These are phyloP conservation scores for Tetrahymena borealis DNA, from an alignment of 73 alveolate species.

Conservation along the genomic window DNA sequence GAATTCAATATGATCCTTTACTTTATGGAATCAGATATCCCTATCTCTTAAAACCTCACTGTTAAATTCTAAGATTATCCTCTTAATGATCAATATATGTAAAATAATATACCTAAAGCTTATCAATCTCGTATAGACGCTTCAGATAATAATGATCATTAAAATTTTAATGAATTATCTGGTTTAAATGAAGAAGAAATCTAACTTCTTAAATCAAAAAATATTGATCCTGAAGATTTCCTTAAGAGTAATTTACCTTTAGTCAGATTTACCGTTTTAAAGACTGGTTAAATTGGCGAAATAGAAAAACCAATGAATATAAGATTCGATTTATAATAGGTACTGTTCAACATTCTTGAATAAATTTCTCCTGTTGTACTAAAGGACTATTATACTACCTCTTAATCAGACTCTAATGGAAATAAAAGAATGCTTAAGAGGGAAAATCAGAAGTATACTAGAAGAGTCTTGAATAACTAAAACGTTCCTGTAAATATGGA, in stretches of 20 bases:
- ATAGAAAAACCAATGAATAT: not conserved
- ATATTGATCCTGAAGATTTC: not conserved
- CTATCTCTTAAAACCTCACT: not conserved
- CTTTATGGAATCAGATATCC: not conserved
- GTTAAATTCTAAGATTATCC: not conserved
- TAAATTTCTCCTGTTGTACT: not conserved
- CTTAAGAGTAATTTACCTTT: not conserved
- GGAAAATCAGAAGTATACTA: not conserved
- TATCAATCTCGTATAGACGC: not conserved
- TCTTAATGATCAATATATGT: not conserved
- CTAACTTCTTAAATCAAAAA: not conserved
- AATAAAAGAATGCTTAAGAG: not conserved
- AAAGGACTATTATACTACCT: not conserved
- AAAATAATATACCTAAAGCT: not conserved
- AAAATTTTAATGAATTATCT: not conserved
- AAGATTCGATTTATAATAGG: not conserved
- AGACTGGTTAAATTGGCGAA: not conserved
- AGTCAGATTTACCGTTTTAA: not conserved
- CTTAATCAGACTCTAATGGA: not conserved
- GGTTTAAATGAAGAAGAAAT: not conserved
- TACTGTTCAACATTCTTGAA: not conserved
- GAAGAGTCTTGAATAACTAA: not conserved
- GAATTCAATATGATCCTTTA: not conserved
- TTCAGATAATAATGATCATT: not conserved
- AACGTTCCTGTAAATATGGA: not conserved